phyloP scores from a whole-genome alignment of 2,329 filamentous ascomycete genomes.

The Penicillium crustosum region DNA sequence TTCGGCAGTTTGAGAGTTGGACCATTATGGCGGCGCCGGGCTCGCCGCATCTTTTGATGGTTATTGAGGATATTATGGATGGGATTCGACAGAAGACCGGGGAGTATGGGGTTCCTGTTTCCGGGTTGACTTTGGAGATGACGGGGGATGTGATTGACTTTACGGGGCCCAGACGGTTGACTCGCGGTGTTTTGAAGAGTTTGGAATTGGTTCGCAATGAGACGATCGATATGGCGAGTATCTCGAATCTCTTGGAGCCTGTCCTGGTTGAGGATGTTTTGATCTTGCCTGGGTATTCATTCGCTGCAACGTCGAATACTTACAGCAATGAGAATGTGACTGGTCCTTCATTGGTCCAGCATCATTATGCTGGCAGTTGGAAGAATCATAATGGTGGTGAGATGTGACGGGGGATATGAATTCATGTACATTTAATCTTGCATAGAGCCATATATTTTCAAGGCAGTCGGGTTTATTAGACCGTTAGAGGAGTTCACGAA shows the following conservation, averaged over 20 bases:
- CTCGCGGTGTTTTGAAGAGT: conserved; percentile 2
- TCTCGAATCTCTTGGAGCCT: conserved; percentile 7
- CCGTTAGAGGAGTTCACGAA: neutral
- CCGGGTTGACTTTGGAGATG: conserved; percentile 3
- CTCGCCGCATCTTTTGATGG: conserved; percentile 3
- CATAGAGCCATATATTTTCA: neutral
- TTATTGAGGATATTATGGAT: conserved; percentile 14
- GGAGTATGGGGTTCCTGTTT: neutral
- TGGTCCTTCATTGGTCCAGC: conserved; percentile 8
- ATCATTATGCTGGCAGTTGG: conserved; percentile 15
- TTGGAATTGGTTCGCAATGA: conserved; percentile 1
- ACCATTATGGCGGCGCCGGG: conserved; percentile 7
- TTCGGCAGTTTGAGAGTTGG: conserved; percentile 12
- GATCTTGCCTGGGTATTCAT: conserved; percentile 11
- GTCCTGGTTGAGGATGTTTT: conserved; percentile 9
- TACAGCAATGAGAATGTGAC: conserved; percentile 1
- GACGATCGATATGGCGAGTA: neutral
- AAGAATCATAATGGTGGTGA: conserved; percentile 11
- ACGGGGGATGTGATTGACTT: conserved; percentile 5
- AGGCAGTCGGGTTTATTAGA: neutral
- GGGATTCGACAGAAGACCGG: neutral
- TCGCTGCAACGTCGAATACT: conserved; percentile 1
- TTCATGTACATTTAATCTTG: neutral
- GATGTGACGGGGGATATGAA: neutral
- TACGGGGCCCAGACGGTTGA: conserved; percentile 11